Evolutionary conservation across 352 stramenopile species (phyloP).

Genomic region (Aphanomyces euteiches): DNA sequence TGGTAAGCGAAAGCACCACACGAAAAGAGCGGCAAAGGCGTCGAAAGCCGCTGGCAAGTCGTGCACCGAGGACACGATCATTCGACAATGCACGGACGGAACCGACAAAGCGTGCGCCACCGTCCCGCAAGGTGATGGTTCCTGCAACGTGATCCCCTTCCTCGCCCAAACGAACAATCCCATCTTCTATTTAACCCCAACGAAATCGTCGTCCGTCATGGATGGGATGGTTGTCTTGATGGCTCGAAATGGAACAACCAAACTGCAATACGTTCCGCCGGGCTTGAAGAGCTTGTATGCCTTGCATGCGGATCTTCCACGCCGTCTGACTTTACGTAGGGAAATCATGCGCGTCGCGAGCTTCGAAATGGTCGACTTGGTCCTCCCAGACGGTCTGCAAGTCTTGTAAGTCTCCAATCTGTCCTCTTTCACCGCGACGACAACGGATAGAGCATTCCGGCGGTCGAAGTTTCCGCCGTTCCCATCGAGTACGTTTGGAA

Average conservation of each 20-base stretch:
- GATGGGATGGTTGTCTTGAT: not conserved
- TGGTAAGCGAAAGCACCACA: no score
- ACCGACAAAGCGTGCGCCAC: no score
- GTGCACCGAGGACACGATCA: no score
- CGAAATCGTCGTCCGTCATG: not conserved
- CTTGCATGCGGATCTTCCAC: not conserved
- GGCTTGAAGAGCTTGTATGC: not conserved
- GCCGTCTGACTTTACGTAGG: not conserved
- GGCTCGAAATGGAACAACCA: not conserved
- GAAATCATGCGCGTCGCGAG: not conserved
- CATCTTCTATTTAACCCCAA: not conserved
- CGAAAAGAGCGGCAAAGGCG: no score
- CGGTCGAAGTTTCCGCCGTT: not conserved
- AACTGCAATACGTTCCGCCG: not conserved
- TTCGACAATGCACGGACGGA: no score
- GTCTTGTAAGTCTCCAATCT: not conserved
- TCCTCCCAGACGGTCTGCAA: not conserved
- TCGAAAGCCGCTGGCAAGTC: no score
- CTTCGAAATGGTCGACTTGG: conserved; percentile 1
- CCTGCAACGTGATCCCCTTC: no score
- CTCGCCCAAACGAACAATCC: not conserved
- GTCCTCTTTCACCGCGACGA: not conserved
- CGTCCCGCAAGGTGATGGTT: no score
- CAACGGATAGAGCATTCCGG: not conserved
- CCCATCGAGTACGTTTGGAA: not conserved